Percentiles rank a stretch among this genome's conserved stretches.
These are phyloP conservation scores for Ramaria rubella DNA, from an alignment of 768 basidiomycete species.

Conservation along the genomic window DNA sequence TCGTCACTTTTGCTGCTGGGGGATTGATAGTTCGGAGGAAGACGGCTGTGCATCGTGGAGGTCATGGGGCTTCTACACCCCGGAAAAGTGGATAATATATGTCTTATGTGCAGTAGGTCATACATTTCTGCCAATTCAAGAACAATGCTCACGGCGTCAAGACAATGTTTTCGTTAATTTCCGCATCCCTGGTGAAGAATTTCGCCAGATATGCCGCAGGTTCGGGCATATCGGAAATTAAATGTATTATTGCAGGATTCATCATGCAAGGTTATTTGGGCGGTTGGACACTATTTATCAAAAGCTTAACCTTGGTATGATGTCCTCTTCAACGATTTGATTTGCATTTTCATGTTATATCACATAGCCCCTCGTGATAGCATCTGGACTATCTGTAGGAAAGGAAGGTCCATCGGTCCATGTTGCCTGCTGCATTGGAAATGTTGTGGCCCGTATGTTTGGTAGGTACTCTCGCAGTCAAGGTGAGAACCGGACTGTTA, in stretches of 20 bases:
- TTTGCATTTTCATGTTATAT: conserved; percentile 10
- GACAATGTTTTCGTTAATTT: conserved; percentile 77
- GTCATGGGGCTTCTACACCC: conserved; percentile 70
- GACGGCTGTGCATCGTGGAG: conserved; percentile 89
- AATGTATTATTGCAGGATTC: conserved; percentile 95
- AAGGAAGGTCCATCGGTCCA: conserved; percentile 99
- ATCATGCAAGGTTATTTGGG: conserved; percentile 94
- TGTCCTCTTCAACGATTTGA: neutral
- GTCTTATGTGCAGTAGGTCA: conserved; percentile 78
- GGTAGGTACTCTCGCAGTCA: conserved; percentile 79
- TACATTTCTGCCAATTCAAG: neutral
- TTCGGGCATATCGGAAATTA: conserved; percentile 98
- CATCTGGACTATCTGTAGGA: conserved; percentile 92
- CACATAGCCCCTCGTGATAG: conserved; percentile 86
- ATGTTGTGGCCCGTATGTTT: conserved; percentile 81
- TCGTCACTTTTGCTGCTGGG: conserved; percentile 98
- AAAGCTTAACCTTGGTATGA: conserved; percentile 85
- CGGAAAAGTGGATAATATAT: conserved; percentile 79
- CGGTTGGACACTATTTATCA: conserved; percentile 84
- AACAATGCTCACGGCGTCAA: conserved; percentile 25
- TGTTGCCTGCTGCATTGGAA: conserved; percentile 91
- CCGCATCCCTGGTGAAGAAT: conserved; percentile 81
- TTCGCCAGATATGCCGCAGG: conserved; percentile 95
- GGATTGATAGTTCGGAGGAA: conserved; percentile 74
- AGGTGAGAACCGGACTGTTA: conserved; percentile 48